A percentile compares a stretch with the other conserved stretches of the same genome.
Conservation (phyloP, 371 early-diverging fungal genomes). For the Mortierella sp. region DNA sequence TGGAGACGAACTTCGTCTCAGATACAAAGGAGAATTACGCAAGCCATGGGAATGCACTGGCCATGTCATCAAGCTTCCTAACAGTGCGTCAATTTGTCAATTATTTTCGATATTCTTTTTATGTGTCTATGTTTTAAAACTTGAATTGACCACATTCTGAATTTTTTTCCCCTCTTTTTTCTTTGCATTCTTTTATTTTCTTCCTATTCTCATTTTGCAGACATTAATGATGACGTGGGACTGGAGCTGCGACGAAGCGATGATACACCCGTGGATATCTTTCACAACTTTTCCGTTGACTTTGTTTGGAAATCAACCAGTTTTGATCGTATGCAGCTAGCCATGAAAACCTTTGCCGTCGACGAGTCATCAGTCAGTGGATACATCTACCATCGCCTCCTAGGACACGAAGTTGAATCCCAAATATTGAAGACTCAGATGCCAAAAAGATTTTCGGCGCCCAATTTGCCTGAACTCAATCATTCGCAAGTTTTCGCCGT, state of each 20-base stretch:
- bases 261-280: conserved; percentile 86
- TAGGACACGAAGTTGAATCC: conserved; percentile 94
- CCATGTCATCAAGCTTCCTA: conserved; percentile 96
- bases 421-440: conserved; percentile 79
- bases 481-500: conserved; percentile 97
- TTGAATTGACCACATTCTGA: not conserved
- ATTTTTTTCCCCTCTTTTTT: not conserved
- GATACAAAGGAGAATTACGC: conserved; percentile 90
- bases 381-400: conserved; percentile 93
- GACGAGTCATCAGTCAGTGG: conserved; percentile 95
- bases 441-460: conserved; percentile 92
- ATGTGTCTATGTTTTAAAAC: not conserved
- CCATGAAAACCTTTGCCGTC: conserved; percentile 96
- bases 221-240: conserved; percentile 93
- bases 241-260: conserved; percentile 80
- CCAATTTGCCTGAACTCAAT: conserved; percentile 96
- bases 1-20: conserved; percentile 95
- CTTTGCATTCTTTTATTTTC: not conserved
- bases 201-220: conserved; percentile 49
- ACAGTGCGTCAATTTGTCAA: conserved; percentile 67
- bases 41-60: conserved; percentile 91
- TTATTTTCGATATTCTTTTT: not conserved
- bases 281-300: conserved; percentile 97
- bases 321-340: conserved; percentile 96
- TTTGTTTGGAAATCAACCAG: conserved; percentile 99